Conservation (phyloP, 306 rosid species). For the Senna siamea region DNA sequence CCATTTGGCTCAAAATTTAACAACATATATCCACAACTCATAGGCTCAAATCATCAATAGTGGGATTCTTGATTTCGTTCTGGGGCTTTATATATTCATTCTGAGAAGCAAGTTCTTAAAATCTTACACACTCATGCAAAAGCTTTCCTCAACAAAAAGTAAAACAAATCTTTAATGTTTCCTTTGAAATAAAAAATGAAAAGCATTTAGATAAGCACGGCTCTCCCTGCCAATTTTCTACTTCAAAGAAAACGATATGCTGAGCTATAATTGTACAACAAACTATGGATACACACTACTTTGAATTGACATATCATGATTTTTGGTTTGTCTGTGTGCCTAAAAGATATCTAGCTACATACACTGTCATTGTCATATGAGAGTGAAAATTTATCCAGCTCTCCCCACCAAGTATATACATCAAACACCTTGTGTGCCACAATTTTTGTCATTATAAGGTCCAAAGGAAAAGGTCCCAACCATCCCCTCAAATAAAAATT, state of each 20-base stretch:
- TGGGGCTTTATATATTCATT: not conserved
- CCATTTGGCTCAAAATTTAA: slow-evolving; percentile 31
- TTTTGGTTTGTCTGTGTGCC: not conserved
- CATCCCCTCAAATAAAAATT: not conserved
- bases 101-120: not conserved
- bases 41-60: not conserved
- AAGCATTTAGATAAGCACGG: slow-evolving; percentile 20
- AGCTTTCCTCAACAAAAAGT: slow-evolving; percentile 18
- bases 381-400: slow-evolving; percentile 35
- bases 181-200: not conserved
- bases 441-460: slow-evolving; percentile 32
- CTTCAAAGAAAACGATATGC: slow-evolving; percentile 32
- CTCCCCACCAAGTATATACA: slow-evolving; percentile 18
- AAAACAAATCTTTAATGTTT: not conserved
- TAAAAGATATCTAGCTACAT: not conserved
- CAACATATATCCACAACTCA: not conserved
- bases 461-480: slow-evolving; percentile 12
- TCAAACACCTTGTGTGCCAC: slow-evolving; percentile 36
- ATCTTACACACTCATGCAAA: not conserved
- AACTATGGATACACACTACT: not conserved
- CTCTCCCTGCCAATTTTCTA: slow-evolving; percentile 15
- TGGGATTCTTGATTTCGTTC: not conserved
- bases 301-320: not conserved
- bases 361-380: not conserved
- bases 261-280: not conserved